phyloP scores from a whole-genome alignment of 2,329 filamentous ascomycete genomes.

The Cytospora schulzeri region DNA sequence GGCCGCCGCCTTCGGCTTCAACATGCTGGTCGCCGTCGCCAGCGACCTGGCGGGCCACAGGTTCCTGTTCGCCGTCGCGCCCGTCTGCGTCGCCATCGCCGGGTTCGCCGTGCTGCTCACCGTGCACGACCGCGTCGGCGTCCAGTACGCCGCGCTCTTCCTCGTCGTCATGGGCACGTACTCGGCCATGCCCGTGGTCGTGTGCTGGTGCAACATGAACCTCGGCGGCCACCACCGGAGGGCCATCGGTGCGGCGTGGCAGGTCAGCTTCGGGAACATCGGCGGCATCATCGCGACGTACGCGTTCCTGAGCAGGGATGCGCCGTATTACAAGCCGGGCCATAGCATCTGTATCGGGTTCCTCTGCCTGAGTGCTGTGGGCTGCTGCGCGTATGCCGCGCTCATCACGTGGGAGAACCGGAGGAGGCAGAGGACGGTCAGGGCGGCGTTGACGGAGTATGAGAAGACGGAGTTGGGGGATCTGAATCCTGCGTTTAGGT shows the following conservation, averaged over 20 bases:
- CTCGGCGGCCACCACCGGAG: slow-evolving; percentile 72
- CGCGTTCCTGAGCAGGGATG: slow-evolving; percentile 66
- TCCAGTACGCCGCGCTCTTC: slow-evolving; percentile 82
- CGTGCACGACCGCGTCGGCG: slow-evolving; percentile 65
- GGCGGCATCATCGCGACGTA: slow-evolving; percentile 79
- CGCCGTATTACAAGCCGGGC: slow-evolving; percentile 68
- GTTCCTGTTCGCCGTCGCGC: slow-evolving; percentile 70
- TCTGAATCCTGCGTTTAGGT: slow-evolving; percentile 41
- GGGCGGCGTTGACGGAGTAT: slow-evolving; percentile 36
- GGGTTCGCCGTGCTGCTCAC: slow-evolving; percentile 76
- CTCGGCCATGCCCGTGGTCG: slow-evolving; percentile 84
- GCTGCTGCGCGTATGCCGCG: slow-evolving; percentile 61
- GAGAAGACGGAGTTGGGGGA: slow-evolving; percentile 46
- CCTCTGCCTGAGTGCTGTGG: slow-evolving; percentile 64
- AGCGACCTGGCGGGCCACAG: slow-evolving; percentile 76
- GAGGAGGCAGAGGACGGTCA: slow-evolving; percentile 49
- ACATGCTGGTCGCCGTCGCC: slow-evolving; percentile 71
- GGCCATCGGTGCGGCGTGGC: slow-evolving; percentile 73
- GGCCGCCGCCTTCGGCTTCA: slow-evolving; percentile 74
- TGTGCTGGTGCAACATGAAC: slow-evolving; percentile 85
- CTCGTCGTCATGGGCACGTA: slow-evolving; percentile 79
- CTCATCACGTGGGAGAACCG: slow-evolving; percentile 63
- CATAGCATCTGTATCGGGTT: slow-evolving; percentile 80
- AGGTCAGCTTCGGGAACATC: slow-evolving; percentile 77
- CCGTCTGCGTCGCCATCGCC: slow-evolving; percentile 68